phyloP scores from a whole-genome alignment of 2,329 filamentous ascomycete species.

The Aureobasidium sp. region DNA sequence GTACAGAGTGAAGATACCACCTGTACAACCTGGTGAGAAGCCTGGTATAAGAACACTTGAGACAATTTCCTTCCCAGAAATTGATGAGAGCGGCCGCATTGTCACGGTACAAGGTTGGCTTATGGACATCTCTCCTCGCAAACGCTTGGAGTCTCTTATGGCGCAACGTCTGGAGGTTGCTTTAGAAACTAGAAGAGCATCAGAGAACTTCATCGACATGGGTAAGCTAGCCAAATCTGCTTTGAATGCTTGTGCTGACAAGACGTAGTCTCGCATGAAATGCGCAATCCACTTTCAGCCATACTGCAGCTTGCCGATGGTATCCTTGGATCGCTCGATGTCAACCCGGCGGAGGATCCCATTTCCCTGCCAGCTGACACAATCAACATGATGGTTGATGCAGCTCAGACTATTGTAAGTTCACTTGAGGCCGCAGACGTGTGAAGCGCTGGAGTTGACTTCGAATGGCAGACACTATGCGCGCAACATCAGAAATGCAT shows the following conservation, averaged over 20 bases:
- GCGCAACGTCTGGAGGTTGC: conserved; percentile 29
- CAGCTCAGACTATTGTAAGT: conserved; percentile 22
- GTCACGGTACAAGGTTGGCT: conserved; percentile 28
- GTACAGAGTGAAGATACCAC: conserved; percentile 31
- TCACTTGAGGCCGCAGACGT: too few relatives aligned
- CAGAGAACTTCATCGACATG: conserved; percentile 31
- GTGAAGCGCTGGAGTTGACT: not conserved
- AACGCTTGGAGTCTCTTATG: conserved; percentile 26
- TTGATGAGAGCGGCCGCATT: conserved; percentile 25
- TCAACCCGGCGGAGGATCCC: conserved; percentile 17
- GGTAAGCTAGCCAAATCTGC: not conserved
- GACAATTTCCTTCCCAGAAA: conserved; percentile 29
- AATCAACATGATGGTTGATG: conserved; percentile 18
- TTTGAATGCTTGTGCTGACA: not conserved
- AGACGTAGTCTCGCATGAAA: conserved; percentile 31
- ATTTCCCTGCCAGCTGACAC: conserved; percentile 9
- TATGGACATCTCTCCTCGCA: conserved; percentile 29
- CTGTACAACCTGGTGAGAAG: conserved; percentile 21
- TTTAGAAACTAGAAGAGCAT: conserved; percentile 29
- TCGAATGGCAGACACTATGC: not conserved
- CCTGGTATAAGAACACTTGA: conserved; percentile 20
- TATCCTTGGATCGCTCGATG: conserved; percentile 28
- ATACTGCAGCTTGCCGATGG: conserved; percentile 40
- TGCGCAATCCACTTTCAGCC: conserved; percentile 38
- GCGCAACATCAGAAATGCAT: conserved; percentile 8